A percentile compares a stretch with the other conserved stretches of the same genome.
Evolutionary conservation across 352 stramenopile species (phyloP).

Genomic region (Pythium phragmitis): DNA sequence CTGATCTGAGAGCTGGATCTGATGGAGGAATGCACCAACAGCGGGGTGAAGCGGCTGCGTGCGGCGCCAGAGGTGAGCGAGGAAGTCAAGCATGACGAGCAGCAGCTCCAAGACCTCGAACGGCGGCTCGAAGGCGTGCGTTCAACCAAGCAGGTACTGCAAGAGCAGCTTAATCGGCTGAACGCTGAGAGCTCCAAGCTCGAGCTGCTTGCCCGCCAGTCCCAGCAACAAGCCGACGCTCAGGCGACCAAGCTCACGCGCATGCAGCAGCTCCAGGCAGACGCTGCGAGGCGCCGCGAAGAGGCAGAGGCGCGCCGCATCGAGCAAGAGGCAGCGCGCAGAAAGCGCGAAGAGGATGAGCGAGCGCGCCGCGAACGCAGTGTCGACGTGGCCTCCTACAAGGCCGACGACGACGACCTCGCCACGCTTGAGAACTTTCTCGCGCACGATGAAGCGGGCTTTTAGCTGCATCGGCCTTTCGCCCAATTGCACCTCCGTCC

Average conservation of each 20-base stretch:
- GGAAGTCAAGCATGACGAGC: constrained; percentile 4
- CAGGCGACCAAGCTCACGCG: constrained; percentile 42
- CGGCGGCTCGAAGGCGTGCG: constrained; percentile 50
- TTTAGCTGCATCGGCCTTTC: constrained; percentile 28
- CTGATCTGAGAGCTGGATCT: neutral
- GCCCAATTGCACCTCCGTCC: neutral
- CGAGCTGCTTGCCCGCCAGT: constrained; percentile 23
- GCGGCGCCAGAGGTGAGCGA: neutral
- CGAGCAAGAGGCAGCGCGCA: constrained; percentile 25
- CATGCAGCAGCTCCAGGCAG: constrained; percentile 63
- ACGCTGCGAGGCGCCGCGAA: constrained; percentile 40
- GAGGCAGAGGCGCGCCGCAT: constrained; percentile 27
- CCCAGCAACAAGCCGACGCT: constrained; percentile 19
- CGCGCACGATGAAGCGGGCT: constrained; percentile 45
- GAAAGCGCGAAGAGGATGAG: constrained; percentile 31
- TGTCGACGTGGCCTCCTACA: constrained; percentile 35
- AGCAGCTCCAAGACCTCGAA: constrained; percentile 33
- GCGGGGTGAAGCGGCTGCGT: constrained; percentile 1
- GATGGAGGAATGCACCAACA: constrained; percentile 2
- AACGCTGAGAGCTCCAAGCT: constrained; percentile 25
- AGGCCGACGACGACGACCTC: constrained; percentile 34
- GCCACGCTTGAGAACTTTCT: constrained; percentile 67
- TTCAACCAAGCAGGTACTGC: constrained; percentile 37
- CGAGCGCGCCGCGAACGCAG: constrained; percentile 39
- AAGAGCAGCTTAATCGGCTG: constrained; percentile 39